phyloP scores from a whole-genome alignment of 1,284 basidiomycete genomes.

The Sporisorium sorghi region DNA sequence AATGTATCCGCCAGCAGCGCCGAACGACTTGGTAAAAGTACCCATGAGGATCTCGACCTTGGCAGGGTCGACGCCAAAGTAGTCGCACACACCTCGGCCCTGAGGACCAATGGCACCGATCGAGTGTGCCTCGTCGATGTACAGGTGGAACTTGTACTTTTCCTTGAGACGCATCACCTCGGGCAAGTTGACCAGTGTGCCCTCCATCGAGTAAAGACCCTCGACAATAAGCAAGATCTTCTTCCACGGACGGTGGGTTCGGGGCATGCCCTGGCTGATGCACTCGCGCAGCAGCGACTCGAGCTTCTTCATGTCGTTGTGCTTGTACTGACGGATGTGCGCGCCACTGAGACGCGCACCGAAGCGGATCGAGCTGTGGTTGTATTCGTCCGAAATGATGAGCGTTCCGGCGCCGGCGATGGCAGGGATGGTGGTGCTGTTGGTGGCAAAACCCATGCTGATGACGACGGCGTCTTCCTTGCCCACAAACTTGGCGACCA shows the following conservation, averaged over 20 bases:
- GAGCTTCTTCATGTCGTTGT: constrained; percentile 89
- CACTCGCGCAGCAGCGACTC: constrained; percentile 87
- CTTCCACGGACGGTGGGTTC: constrained; percentile 98
- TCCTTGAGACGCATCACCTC: constrained; percentile 86
- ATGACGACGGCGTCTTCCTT: constrained; percentile 88
- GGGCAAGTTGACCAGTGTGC: constrained; percentile 88
- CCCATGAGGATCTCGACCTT: constrained; percentile 96
- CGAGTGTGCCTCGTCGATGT: constrained; percentile 96
- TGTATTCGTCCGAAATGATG: constrained; percentile 96
- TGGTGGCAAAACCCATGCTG: constrained; percentile 98
- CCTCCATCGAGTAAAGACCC: constrained; percentile 98
- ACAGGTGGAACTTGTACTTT: constrained; percentile 98
- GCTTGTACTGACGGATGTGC: constrained; percentile 92
- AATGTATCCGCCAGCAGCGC: constrained; percentile 95
- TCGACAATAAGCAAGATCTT: constrained; percentile 96
- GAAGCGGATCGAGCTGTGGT: constrained; percentile 94
- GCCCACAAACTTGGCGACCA: constrained; percentile 90
- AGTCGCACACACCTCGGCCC: constrained; percentile 94
- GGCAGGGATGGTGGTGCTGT: constrained; percentile 93
- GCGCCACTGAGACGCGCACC: constrained; percentile 91
- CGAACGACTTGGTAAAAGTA: constrained; percentile 98
- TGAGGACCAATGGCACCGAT: constrained; percentile 93
- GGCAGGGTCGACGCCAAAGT: constrained; percentile 86
- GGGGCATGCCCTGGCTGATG: constrained; percentile 96
- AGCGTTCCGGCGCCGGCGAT: constrained; percentile 90